Percentiles rank a stretch among this genome's conserved stretches.
These are phyloP conservation scores for Lachnellula suecica DNA, from an alignment of 2,329 filamentous ascomycete genomes.

Conservation along the genomic window DNA sequence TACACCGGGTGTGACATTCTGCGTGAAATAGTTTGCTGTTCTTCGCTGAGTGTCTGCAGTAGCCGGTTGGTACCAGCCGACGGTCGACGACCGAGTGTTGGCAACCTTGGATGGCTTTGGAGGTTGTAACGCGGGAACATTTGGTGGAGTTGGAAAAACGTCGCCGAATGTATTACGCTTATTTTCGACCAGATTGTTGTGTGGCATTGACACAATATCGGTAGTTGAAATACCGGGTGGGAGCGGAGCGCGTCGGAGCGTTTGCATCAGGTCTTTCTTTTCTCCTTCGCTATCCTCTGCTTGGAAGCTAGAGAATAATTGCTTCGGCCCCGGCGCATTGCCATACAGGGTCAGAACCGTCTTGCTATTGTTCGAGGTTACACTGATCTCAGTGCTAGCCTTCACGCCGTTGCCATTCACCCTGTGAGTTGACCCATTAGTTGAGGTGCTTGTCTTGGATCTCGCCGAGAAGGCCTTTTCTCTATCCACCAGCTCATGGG, in stretches of 20 bases:
- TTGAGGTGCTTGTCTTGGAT: constrained; percentile 27
- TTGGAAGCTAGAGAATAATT: constrained; percentile 85
- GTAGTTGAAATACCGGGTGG: constrained; percentile 74
- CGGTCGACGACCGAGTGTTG: constrained; percentile 54
- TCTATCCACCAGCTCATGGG: constrained; percentile 61
- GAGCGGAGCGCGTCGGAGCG: constrained; percentile 63
- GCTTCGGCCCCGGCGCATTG: constrained; percentile 69
- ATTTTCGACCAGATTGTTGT: constrained; percentile 40
- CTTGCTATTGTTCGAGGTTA: constrained; percentile 44
- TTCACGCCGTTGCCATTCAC: constrained; percentile 19
- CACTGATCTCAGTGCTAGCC: constrained; percentile 30
- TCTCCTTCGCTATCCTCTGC: constrained; percentile 34
- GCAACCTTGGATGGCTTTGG: constrained; percentile 71
- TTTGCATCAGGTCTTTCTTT: constrained; percentile 32
- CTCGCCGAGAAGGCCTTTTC: constrained; percentile 53
- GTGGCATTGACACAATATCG: constrained; percentile 57
- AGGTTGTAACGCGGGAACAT: constrained; percentile 64
- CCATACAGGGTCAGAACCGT: constrained; percentile 76
- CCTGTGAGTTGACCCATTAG: constrained; percentile 9
- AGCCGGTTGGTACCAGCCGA: constrained; percentile 46
- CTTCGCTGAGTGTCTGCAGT: constrained; percentile 36
- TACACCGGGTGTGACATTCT: constrained; percentile 63
- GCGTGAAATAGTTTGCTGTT: constrained; percentile 60
- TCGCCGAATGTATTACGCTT: constrained; percentile 67
- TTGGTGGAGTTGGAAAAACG: constrained; percentile 67